Conservation (phyloP, 2,329 filamentous ascomycete genomes). For the Elsinoe perseae region DNA sequence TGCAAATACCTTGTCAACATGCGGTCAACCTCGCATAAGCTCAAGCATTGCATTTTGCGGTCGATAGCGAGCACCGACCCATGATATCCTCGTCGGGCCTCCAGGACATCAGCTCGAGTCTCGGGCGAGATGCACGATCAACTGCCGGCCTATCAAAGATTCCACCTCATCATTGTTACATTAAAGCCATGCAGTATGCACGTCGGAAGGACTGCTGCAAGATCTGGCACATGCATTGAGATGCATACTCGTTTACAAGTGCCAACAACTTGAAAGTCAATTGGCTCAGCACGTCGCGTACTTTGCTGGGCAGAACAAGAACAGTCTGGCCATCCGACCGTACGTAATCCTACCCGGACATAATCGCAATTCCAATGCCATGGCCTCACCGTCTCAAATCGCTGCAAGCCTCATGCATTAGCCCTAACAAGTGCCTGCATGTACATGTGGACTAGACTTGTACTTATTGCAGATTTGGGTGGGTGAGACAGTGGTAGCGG, state of each 20-base stretch:
- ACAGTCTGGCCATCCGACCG: slow-evolving; percentile 1
- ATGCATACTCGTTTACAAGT: neutral
- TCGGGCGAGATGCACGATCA: neutral
- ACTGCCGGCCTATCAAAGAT: neutral
- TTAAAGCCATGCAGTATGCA: neutral
- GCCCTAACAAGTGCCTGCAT: slow-evolving; percentile 4
- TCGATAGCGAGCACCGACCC: too few species aligned
- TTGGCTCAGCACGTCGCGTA: neutral
- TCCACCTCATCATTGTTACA: neutral
- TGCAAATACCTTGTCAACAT: neutral
- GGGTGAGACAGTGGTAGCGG: neutral
- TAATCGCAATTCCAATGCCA: neutral
- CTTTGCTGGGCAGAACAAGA: neutral
- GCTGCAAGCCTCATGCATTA: neutral
- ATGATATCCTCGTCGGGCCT: neutral
- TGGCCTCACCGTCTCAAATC: slow-evolving; percentile 1
- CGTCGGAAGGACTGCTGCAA: neutral
- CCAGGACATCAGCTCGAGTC: neutral
- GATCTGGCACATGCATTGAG: neutral
- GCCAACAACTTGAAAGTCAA: neutral
- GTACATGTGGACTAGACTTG: neutral
- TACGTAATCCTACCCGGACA: neutral
- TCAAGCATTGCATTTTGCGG: too few species aligned
- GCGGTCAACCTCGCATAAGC: neutral
- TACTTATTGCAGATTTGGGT: neutral